Evolutionary conservation across 2,329 filamentous ascomycete species (phyloP).

Genomic region (Penicillium sp.): DNA sequence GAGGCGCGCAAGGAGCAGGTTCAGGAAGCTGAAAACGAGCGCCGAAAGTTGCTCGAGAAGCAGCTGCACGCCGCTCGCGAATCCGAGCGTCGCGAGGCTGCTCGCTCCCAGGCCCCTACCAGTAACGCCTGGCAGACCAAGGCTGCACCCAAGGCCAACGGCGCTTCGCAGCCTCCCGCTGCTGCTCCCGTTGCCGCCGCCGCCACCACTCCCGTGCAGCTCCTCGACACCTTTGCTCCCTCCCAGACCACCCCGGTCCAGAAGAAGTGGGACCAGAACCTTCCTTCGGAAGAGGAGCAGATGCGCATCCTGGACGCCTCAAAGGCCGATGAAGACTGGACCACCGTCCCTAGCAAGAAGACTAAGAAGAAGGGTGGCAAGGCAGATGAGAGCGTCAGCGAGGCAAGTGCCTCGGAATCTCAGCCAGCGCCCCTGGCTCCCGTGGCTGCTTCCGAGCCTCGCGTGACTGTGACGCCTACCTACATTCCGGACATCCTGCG

Average conservation of each 20-base stretch:
- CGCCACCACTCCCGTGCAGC: slow-evolving; percentile 22
- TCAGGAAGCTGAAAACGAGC: slow-evolving; percentile 72
- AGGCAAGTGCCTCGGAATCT: slow-evolving; percentile 40
- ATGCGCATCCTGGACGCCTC: slow-evolving; percentile 48
- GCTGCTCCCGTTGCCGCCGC: slow-evolving; percentile 10
- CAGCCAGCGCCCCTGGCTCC: slow-evolving; percentile 25
- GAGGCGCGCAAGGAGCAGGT: slow-evolving; percentile 71
- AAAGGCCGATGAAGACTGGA: slow-evolving; percentile 54
- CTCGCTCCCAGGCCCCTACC: slow-evolving; percentile 45
- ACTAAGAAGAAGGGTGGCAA: slow-evolving; percentile 48
- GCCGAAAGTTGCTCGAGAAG: slow-evolving; percentile 71
- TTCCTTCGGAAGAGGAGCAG: slow-evolving; percentile 60
- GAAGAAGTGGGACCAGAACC: slow-evolving; percentile 45
- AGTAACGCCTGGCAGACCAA: slow-evolving; percentile 54
- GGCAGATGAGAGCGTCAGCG: slow-evolving; percentile 43
- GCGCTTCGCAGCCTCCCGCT: slow-evolving; percentile 16
- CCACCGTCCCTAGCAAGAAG: slow-evolving; percentile 57
- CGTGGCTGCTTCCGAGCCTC: slow-evolving; percentile 28
- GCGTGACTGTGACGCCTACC: slow-evolving; percentile 35
- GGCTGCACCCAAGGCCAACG: slow-evolving; percentile 22
- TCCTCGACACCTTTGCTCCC: slow-evolving; percentile 44
- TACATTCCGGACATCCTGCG: slow-evolving; percentile 33
- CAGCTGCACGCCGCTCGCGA: slow-evolving; percentile 78
- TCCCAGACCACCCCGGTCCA: slow-evolving; percentile 18
- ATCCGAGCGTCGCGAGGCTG: slow-evolving; percentile 73